Base-by-base conservation (phyloP, 192 early-diverging fungal species). In the Backusella luteola region DNA sequence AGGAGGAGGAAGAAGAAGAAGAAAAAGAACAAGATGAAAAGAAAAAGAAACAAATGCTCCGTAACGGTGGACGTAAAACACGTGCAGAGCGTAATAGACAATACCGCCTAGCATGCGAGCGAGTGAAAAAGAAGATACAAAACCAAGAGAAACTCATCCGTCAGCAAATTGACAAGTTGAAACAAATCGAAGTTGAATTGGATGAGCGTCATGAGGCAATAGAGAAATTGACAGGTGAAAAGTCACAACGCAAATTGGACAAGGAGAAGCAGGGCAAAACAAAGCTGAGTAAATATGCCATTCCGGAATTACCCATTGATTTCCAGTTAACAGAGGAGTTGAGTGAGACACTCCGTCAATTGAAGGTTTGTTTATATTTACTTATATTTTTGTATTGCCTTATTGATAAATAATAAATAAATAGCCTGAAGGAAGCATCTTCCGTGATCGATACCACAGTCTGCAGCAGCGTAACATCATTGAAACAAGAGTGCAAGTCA, bases 391-490 rank as follows among this genome's bases (percentile, higher is more conserved):
- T 69, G 26, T 41, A 21, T 23, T 21, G 19, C 2, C 2, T 34
- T 29, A 34, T 32, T 26, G 23, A 19, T 34, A 68, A 36, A 35
- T 17, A 26, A 68, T 8, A 15, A 46, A 69, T 32, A 72, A 21
- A 35, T 84, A 90, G 83, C 90, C 90, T 19, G 90, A 91, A 78
- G 90, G 90, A 21, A 90, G 84, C 44, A 56, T 90, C 19, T 84
- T 90, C 71, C 83, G 77, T 72, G 89, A 90, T 69, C 81, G 88
- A 39, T 87, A 87, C 77, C 74, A 76, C 76, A 87, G 86, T 66
- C 77, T 87, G 72, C 81, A 86, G 66, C 74, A 89, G 71, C 83
- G 88, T 53, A 89, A 87, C 46, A 83, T 89, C 49, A 86, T 89
- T 71, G 88, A 87, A 75, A 83, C 88, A 15, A 78, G 86, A 79